Conservation (phyloP, 169 alveolate genomes). For the Amoebophrya sp. region DNA sequence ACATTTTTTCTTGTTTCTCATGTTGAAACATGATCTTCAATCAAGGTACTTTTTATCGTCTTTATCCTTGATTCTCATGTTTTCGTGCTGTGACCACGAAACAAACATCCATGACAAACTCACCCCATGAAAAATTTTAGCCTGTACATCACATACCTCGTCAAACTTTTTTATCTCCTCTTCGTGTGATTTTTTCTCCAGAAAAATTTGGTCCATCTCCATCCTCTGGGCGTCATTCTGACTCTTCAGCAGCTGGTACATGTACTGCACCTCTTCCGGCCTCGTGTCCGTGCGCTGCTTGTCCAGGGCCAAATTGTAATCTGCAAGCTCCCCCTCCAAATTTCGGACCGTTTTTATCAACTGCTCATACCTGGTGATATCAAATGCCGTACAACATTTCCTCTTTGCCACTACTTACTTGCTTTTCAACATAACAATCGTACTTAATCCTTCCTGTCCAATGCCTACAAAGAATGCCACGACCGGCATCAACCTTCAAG, state of each 20-base stretch:
- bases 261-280: slow-evolving; percentile 75
- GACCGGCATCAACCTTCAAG: background rate
- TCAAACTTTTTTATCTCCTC: slow-evolving; percentile 52
- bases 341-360: slow-evolving; percentile 54
- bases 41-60: too few relatives aligned
- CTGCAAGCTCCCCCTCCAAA: slow-evolving; percentile 84
- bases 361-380: background rate
- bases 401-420: too few relatives aligned
- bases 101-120: background rate
- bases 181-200: slow-evolving; percentile 71
- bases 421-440: too few relatives aligned
- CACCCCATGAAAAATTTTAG: background rate
- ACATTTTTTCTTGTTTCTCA: background rate
- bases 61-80: too few relatives aligned
- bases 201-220: slow-evolving; percentile 67
- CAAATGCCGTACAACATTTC: too few relatives aligned
- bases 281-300: slow-evolving; percentile 71
- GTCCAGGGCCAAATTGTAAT: slow-evolving; percentile 79
- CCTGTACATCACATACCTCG: background rate
- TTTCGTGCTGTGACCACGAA: too few relatives aligned
- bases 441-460: too few relatives aligned
- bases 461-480: too few relatives aligned
- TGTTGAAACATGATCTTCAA: too few relatives aligned
- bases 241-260: slow-evolving; percentile 61
- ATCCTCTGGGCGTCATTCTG: slow-evolving; percentile 69